Conservation (phyloP, 2,329 filamentous ascomycete genomes). For the Botryotinia calthae region DNA sequence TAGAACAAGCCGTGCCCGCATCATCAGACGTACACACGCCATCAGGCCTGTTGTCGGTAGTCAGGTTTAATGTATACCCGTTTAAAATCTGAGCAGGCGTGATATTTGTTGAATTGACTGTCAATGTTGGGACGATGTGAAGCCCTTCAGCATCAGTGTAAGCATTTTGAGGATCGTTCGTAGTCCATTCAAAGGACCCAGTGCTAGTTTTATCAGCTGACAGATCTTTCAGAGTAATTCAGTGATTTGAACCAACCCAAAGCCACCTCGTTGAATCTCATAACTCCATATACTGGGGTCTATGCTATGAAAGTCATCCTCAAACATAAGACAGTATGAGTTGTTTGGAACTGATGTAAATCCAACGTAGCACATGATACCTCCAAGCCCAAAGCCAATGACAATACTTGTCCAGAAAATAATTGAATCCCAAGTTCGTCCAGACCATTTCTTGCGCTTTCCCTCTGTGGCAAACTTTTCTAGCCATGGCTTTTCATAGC, state of each 20-base stretch:
- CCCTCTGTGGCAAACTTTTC: conserved; percentile 12
- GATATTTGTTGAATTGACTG: conserved; percentile 43
- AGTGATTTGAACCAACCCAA: conserved; percentile 12
- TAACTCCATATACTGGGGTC: conserved; percentile 46
- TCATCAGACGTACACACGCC: conserved; percentile 44
- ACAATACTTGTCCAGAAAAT: conserved; percentile 20
- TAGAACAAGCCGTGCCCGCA: conserved; percentile 41
- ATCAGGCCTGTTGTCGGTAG: conserved; percentile 32
- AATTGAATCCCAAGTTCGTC: conserved; percentile 20
- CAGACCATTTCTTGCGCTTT: conserved; percentile 20
- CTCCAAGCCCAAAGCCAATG: conserved; percentile 22
- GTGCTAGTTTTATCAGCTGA: conserved; percentile 35
- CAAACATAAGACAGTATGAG: conserved; percentile 48
- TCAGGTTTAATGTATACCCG: conserved; percentile 47
- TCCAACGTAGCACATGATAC: conserved; percentile 21
- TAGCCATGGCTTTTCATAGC: conserved; percentile 28
- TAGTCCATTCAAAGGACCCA: conserved; percentile 56
- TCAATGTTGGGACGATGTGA: conserved; percentile 55
- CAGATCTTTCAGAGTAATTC: neutral
- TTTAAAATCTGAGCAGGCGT: conserved; percentile 42
- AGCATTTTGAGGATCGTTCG: conserved; percentile 46
- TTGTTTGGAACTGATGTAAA: conserved; percentile 20
- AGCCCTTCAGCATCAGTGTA: conserved; percentile 50
- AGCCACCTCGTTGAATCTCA: conserved; percentile 41
- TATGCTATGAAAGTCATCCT: conserved; percentile 47